Base-by-base conservation (phyloP, 176 grass and related monocot genomes). In the Chrysopogon serrulatus region DNA sequence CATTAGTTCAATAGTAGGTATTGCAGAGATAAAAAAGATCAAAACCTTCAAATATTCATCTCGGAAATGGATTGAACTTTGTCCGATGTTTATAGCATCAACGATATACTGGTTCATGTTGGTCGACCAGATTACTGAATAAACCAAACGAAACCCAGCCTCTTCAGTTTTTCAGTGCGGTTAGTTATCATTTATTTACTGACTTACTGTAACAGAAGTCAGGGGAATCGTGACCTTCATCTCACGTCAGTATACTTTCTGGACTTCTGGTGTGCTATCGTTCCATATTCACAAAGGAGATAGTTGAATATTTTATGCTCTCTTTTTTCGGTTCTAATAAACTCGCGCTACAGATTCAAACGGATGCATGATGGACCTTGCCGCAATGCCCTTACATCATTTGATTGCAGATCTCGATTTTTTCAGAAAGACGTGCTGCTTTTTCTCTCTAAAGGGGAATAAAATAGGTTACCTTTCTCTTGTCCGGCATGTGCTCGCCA, bases 401-500 rank as follows among this genome's bases (percentile, higher is more conserved):
- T 21, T 39, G 40, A 47, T 73, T 64, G 28, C 39, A 18, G 67
- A 76, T 40, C 23, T 69, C 23, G 5, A 69, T 27, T 4, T 17
- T 39, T 13, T 59, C 40, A 85, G 13, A 19, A 48, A 36, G 24
- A 33, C 42, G 54, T 1, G 14, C 18, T n/a, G n/a, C 30, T 1
- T 14, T 34, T 16, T 32, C 45, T 7, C 83, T 28, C 7, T 8
- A 14, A 3, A 17, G 8, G 28, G 9, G 17, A 19, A 71, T 42
- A 33, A 7, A 0, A 62, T 35, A 39, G 13, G 3, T 78, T 81
- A 98, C 96, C 96, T 93, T 93, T n/a, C 9, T 70, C 79, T 98
- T 98, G 49, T 98, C 90, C 59, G 89, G 89, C 96, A 98, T 98
- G 80, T 98, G 93, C 77, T 98, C 96, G 12, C 96, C 96, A 76